A percentile compares a stretch with the other conserved stretches of the same genome.
Conservation (phyloP, 2,329 filamentous ascomycete species). For the Stemphylium lycopersici region DNA sequence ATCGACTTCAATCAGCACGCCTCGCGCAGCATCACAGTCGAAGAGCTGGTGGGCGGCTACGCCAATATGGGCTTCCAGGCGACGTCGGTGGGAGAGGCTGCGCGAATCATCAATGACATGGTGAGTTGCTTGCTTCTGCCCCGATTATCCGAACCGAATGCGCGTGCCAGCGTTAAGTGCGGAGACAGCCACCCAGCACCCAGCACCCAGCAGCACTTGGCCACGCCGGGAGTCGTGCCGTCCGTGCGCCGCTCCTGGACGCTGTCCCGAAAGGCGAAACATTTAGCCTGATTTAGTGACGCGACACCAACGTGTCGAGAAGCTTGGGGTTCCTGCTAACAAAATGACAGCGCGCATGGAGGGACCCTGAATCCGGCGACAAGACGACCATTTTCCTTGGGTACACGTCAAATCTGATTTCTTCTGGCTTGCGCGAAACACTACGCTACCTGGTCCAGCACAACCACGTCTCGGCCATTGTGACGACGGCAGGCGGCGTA, state of each 20-base stretch:
- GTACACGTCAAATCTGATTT: constrained; percentile 97
- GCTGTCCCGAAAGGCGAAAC: constrained; percentile 27
- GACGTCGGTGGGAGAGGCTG: constrained; percentile 81
- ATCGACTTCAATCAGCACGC: constrained; percentile 89
- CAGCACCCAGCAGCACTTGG: constrained; percentile 10
- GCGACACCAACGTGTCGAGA: constrained; percentile 28
- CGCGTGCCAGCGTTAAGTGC: constrained; percentile 25
- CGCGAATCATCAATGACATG: constrained; percentile 95
- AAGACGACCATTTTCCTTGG: constrained; percentile 94
- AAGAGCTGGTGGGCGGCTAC: constrained; percentile 83
- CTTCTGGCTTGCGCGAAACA: constrained; percentile 89
- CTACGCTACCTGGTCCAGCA: constrained; percentile 93
- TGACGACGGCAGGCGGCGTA: constrained; percentile 92
- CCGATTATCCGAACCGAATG: constrained; percentile 7
- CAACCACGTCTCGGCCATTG: constrained; percentile 88
- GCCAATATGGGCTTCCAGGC: constrained; percentile 85
- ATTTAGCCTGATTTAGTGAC: constrained; percentile 43
- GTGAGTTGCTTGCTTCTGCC: constrained; percentile 55
- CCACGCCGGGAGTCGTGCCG: constrained; percentile 19
- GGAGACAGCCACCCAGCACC: constrained; percentile 15
- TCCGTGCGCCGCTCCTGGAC: constrained; percentile 24
- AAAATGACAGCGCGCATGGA: constrained; percentile 70
- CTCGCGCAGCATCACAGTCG: constrained; percentile 77
- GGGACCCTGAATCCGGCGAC: constrained; percentile 76
- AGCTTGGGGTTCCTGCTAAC: constrained; percentile 37